phyloP scores from a whole-genome alignment of 768 basidiomycete genomes.

The Tephrocybe sp. region DNA sequence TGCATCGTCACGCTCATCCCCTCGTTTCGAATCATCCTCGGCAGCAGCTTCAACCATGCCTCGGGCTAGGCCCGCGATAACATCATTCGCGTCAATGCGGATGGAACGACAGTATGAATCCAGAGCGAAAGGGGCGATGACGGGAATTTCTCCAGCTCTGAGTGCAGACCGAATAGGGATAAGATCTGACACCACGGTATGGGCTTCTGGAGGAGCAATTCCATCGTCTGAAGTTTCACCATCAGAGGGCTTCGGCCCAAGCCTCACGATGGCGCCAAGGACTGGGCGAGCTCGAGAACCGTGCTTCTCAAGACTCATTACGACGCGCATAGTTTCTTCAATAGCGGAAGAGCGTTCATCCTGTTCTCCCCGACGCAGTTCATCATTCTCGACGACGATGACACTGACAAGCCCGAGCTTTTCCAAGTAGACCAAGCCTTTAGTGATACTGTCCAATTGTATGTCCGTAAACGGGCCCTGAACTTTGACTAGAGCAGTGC shows the following conservation, averaged over 20 bases:
- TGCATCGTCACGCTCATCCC: slow-evolving; percentile 34
- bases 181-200: slow-evolving; percentile 78
- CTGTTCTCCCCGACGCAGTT: slow-evolving; percentile 61
- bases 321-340: slow-evolving; percentile 85
- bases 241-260: slow-evolving; percentile 70
- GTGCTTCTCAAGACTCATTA: slow-evolving; percentile 76
- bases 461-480: slow-evolving; percentile 94
- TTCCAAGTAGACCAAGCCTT: slow-evolving; percentile 92
- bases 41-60: slow-evolving; percentile 71
- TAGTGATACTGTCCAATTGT: slow-evolving; percentile 90
- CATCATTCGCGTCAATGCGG: slow-evolving; percentile 83
- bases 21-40: slow-evolving; percentile 23
- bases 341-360: slow-evolving; percentile 65
- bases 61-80: slow-evolving; percentile 81
- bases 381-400: slow-evolving; percentile 91
- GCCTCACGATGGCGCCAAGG: slow-evolving; percentile 79
- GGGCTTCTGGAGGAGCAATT: slow-evolving; percentile 62
- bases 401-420: slow-evolving; percentile 95
- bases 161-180: slow-evolving; percentile 85
- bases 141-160: slow-evolving; percentile 92
- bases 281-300: slow-evolving; percentile 88
- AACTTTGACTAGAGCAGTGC: slow-evolving; percentile 93
- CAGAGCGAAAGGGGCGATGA: slow-evolving; percentile 88
- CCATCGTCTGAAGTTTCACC: slow-evolving; percentile 28
- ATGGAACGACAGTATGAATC: slow-evolving; percentile 88